Evolutionary conservation across 495 filamentous ascomycete species (phyloP).

Genomic region (Neurospora tetraspora): DNA sequence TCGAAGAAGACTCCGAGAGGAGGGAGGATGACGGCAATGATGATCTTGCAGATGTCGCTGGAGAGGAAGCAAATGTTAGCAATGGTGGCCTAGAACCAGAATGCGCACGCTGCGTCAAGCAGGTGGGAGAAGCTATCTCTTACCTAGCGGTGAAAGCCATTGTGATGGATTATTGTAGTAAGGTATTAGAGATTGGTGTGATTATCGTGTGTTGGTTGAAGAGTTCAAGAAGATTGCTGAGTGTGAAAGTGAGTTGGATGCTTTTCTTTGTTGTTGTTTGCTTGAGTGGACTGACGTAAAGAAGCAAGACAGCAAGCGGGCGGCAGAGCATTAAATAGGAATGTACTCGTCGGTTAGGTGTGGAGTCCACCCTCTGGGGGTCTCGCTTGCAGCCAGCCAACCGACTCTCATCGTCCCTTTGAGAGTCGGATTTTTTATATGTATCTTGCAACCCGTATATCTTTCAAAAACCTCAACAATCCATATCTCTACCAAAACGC

Average conservation of each 20-base stretch:
- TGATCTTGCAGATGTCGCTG: conserved; percentile 89
- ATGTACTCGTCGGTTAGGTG: no score
- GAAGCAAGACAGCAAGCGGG: not conserved
- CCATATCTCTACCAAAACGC: no score
- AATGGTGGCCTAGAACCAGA: not conserved
- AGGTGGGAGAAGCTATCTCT: conserved; percentile 9
- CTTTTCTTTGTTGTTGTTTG: not conserved
- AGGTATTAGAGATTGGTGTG: not conserved
- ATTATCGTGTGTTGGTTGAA: not conserved
- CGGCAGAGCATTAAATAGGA: not conserved
- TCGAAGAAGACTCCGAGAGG: conserved; percentile 87
- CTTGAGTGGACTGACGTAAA: not conserved
- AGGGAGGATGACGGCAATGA: conserved; percentile 78
- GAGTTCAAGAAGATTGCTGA: not conserved
- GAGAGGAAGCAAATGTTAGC: not conserved
- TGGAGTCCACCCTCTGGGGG: no score
- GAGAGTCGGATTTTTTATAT: no score
- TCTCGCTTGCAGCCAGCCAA: no score
- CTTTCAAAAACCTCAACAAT: no score
- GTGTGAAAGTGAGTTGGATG: not conserved
- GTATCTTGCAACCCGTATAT: no score
- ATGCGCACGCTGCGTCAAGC: not conserved
- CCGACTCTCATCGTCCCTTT: no score
- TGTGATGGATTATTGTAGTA: conserved; percentile 14
- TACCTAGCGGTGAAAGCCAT: conserved; percentile 61